Conservation (phyloP, 2,329 filamentous ascomycete species). For the Cryphonectria japonica region DNA sequence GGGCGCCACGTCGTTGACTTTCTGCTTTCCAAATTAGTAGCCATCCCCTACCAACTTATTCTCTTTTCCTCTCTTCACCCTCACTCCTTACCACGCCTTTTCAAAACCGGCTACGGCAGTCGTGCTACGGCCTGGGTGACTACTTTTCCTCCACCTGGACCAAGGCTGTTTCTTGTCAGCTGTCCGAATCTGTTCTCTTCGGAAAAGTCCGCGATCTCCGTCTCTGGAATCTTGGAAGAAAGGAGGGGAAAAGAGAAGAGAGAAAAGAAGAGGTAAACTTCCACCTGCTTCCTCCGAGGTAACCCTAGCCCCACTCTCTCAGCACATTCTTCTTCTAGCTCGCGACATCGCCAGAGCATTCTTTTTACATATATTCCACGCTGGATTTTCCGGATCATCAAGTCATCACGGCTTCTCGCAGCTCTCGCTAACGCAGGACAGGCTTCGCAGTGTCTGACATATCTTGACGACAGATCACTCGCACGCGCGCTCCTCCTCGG, state of each 20-base stretch:
- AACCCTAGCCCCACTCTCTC: too few species aligned
- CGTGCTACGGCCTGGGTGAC: slow-evolving; percentile 1
- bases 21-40: background rate
- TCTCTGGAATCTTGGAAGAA: background rate
- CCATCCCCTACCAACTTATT: background rate
- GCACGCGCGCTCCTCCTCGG: slow-evolving; percentile 15
- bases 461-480: background rate
- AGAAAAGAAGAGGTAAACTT: background rate
- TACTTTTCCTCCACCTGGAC: background rate
- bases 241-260: background rate
- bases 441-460: background rate
- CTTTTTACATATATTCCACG: background rate
- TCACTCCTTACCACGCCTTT: background rate
- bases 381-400: background rate
- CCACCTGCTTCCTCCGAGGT: background rate
- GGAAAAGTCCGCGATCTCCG: slow-evolving; percentile 5
- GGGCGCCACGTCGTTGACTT: slow-evolving; percentile 13
- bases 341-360: background rate
- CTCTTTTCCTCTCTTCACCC: background rate
- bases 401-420: background rate
- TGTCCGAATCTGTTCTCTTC: background rate
- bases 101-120: background rate
- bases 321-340: background rate
- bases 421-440: background rate
- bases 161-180: background rate